Base-by-base conservation (phyloP, 208 protist genomes). In the Trypanosoma congolense region DNA sequence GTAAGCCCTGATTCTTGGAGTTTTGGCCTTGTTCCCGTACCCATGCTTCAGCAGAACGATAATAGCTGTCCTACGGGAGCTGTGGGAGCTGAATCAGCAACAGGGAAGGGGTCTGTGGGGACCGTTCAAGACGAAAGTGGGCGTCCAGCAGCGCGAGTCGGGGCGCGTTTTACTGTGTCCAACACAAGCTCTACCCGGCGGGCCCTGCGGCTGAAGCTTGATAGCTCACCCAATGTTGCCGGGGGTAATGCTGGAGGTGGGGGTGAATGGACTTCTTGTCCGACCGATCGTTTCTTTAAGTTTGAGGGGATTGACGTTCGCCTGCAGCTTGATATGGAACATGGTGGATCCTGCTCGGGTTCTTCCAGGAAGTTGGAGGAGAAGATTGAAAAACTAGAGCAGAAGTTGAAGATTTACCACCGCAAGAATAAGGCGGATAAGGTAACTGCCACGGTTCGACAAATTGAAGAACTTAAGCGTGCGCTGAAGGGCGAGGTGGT, bases 381-480 rank as follows among this genome's bases (percentile, higher is more conserved):
- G 61, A 72, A 91, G 60, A 90, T 93, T 50, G 87, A 93, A 52
- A 90, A 91, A 55, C 71, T 93, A 19, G 80, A 93, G 60, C 87
- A 93, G 47, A 93, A 93, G 56, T 42, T 93, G 19, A 88, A 89
- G 45, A 93, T 93, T 46, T 89, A 93, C 44, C 55, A 73, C 25
- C 74, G 87, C 18, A 93, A 93, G 31, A 89, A 91, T 52, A 93
- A 93, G 65, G 58, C 58, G n/a, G 80, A 93, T 26, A 93, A 93
- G 53, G 53, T 78, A 2, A 71, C 73, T 12, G 74, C 65, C 6
- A 75, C 80, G 21, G 66, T 68, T 45, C 69, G 71, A 18, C 80
- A 83, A 53, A 88, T 89, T 18, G 80, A 86, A 26, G 50, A 56
- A 19, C 65, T 90, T 47, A 68, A 75, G 25, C 61, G 75, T 12